phyloP scores from a whole-genome alignment of 2,329 filamentous ascomycete genomes.

The Metarhizium sp. region DNA sequence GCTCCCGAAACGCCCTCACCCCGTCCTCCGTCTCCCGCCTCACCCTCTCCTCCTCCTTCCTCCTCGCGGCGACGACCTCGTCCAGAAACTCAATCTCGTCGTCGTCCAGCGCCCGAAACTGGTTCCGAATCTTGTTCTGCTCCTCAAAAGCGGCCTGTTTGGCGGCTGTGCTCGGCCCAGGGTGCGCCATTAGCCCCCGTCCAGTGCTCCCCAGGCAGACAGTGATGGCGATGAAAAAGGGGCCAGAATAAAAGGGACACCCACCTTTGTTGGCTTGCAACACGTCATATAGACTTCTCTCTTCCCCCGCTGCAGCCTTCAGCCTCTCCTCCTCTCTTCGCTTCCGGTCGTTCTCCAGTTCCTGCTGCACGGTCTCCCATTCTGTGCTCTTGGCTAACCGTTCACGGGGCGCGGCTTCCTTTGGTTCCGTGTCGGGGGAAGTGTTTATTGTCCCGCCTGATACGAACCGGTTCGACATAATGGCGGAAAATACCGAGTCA shows the following conservation, averaged over 20 bases:
- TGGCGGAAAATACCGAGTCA: background rate
- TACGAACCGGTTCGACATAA: constrained; percentile 47
- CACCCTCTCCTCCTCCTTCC: constrained; percentile 44
- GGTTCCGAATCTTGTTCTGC: constrained; percentile 59
- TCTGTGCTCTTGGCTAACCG: constrained; percentile 25
- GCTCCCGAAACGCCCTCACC: constrained; percentile 44
- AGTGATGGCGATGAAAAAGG: background rate
- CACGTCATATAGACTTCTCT: constrained; percentile 62
- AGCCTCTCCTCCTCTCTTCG: constrained; percentile 42
- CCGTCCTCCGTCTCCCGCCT: constrained; percentile 47
- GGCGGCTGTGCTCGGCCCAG: constrained; percentile 41
- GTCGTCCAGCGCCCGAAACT: constrained; percentile 69
- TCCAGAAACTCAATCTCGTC: constrained; percentile 72
- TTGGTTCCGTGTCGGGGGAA: constrained; percentile 15
- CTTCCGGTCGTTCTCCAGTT: constrained; percentile 52
- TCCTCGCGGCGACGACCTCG: constrained; percentile 39
- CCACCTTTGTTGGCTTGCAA: constrained; percentile 77
- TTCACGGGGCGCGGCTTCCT: background rate
- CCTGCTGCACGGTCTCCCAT: constrained; percentile 56
- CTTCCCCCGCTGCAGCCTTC: constrained; percentile 30
- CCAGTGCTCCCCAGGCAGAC: background rate
- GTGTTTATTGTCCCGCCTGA: constrained; percentile 40
- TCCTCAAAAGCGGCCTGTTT: constrained; percentile 81
- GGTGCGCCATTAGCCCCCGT: background rate
- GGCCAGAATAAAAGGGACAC: background rate